Evolutionary conservation across 2,329 filamentous ascomycete species (phyloP).

Genomic region (Paradendryphiella salina): DNA sequence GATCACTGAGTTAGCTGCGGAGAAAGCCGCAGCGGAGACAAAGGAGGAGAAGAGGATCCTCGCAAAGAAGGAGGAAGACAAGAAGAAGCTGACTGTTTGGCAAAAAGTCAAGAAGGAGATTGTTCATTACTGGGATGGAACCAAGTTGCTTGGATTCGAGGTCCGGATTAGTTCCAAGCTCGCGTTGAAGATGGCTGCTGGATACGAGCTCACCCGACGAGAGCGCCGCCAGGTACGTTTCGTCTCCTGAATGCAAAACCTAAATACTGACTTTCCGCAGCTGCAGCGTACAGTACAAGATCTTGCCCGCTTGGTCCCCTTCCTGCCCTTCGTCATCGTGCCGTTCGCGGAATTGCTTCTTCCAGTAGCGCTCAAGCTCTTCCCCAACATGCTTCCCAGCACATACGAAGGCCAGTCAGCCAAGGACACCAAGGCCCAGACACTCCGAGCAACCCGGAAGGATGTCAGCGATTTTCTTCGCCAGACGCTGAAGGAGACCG

Average conservation of each 20-base stretch:
- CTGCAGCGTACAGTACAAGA: slow-evolving; percentile 92
- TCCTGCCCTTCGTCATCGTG: slow-evolving; percentile 95
- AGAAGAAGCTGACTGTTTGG: slow-evolving; percentile 83
- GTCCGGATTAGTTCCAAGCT: slow-evolving; percentile 89
- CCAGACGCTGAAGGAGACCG: slow-evolving; percentile 88
- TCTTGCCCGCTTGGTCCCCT: slow-evolving; percentile 87
- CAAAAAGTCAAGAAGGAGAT: slow-evolving; percentile 95
- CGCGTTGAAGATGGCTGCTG: slow-evolving; percentile 95
- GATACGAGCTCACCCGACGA: slow-evolving; percentile 92
- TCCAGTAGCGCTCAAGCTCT: slow-evolving; percentile 87
- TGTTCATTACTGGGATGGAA: slow-evolving; percentile 97
- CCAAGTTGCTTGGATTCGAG: slow-evolving; percentile 89
- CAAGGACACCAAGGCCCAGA: slow-evolving; percentile 84
- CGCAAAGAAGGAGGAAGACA: slow-evolving; percentile 65
- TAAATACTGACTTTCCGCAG: slow-evolving; percentile 42
- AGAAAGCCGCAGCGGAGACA: slow-evolving; percentile 57
- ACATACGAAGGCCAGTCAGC: slow-evolving; percentile 93
- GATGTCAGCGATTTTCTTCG: slow-evolving; percentile 91
- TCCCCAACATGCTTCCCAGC: slow-evolving; percentile 96
- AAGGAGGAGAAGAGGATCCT: slow-evolving; percentile 59
- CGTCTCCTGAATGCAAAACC: background rate
- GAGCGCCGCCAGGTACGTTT: slow-evolving; percentile 75
- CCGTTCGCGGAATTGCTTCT: slow-evolving; percentile 93
- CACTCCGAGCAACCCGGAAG: slow-evolving; percentile 81
- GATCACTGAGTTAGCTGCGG: slow-evolving; percentile 65